Base-by-base conservation (phyloP, 257 asterid species). In the Eustoma russellianum region DNA sequence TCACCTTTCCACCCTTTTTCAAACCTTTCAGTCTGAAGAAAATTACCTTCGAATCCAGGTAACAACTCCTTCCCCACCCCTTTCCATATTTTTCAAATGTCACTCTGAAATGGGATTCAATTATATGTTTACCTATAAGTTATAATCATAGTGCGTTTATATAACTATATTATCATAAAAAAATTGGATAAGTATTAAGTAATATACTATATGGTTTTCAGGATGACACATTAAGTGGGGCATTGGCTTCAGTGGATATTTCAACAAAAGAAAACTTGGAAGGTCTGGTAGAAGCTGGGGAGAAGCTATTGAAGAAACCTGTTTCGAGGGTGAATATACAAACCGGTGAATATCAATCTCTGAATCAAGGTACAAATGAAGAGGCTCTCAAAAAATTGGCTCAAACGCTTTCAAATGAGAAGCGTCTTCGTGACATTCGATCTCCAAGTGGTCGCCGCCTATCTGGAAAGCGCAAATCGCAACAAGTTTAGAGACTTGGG, bases 11-110 rank as follows among this genome's bases (percentile, higher is more conserved):
- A 52, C 56, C n/a, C 15, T 34, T 14, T 52, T 52, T n/a, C 30
- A 52, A 33, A 33, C 45, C 9, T 14, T 70, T 16, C 69, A 49
- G 46, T 49, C 64, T 9, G 63, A 67, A 48, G 57, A 76, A 17
- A 70, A 71, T 18, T 73, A 79, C 51, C 74, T 79, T 11, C 50
- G 86, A 46, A 76, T 79, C 50, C 85, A 78, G 57, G 84, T 73
- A 66, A 5, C 17, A 6, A 3, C 8, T 47, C 24, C 11, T 13
- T 1, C 13, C 28, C 28, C 1, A 1, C 3, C 28, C 28, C 28
- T 19, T 19, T 19, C 28, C 3, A 24, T 24, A 0, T 24, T 24
- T 24, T 24, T 1, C 30, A 24, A 24, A 24, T 24, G 2, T 24
- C 30, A 24, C 30, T 24, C 1, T 24, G 3, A 4, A 24, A 24